Base-by-base conservation (phyloP, 352 stramenopile species). In the Thalassiosira mediterranea region DNA sequence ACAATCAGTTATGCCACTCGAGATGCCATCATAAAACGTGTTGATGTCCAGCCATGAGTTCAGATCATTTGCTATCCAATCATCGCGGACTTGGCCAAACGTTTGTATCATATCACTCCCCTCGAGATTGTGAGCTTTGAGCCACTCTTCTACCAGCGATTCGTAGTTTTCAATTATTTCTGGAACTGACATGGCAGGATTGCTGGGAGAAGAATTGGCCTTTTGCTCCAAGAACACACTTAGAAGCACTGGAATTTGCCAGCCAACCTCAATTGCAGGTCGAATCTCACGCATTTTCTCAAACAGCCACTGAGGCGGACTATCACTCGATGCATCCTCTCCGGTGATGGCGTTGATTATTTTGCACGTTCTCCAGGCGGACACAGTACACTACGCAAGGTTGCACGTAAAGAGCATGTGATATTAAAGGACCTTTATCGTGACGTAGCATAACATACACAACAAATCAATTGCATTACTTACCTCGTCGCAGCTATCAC, bases 221-320 rank as follows among this genome's bases (percentile, higher is more conserved):
- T 74, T 26, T 44, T 74, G 61, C 37, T 79, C 60, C 15, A 79
- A 52, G 23, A 79, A 69, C 17, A 68, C 61, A 11, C 61, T 74
- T 4, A 79, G 32, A n/a, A 79, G 62, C 7, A 79, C 70, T 3
- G 70, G 70, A 19, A 79, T 79, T 51, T 79, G 70, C 70, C 70
- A 79, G 7, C 70, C 70, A 23, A 79, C 70, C 38, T 79, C 70
- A 58, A 79, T 79, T 7, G 70, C 70, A 17, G 70, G 70, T 21
- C 70, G 42, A 4, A 79, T 79, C 49, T 79, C 70, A 25, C 70
- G 54, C 70, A 79, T 79, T 61, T 74, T 72, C 3, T 70, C 51
- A 60, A 79, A 79, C 34, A 79, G 21, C 70, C 70, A 79, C 53
- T 69, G 60, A 46, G 70, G 70, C 8, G 70, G 70, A 13, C 4